Evolutionary conservation across 768 basidiomycete genomes (phyloP), one percentile per base, ranked within the genome.

Genomic region (Tricholoma saponaceum): DNA sequence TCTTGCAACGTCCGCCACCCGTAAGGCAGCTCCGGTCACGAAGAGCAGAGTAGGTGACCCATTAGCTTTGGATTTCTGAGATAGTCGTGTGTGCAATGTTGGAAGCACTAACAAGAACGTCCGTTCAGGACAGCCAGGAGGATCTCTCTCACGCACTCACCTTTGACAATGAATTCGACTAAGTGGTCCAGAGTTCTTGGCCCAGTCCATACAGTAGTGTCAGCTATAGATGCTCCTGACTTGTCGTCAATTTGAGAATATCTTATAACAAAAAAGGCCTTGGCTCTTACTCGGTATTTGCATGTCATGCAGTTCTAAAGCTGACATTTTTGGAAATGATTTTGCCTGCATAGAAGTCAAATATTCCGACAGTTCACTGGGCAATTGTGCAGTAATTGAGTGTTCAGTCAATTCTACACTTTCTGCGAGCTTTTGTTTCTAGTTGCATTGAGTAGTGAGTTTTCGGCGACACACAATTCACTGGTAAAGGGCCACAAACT

Each of bases 1-100:
- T 58, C 92, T 78, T 35, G 90, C 89, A 18, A 94, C 83, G 70
- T 98, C 93, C 52, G 86, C 87, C n/a, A 94, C 95, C 52, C 96
- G 83, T 33, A 98, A 78, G 4, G 96, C 96, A n/a, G 95, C 92
- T 25, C 87, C 85, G 14, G 92, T 82, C 46, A 98, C 70, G 66
- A 93, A 90, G 12, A 99, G 72, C 43, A 97, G 75, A 2, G 92
- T 92, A 2, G 96, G 96, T 37, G 92, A 82, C n/a, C 93, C 94
- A 58, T 80, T 82, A 49, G 78, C 75, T 67, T 91, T 92, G 51
- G 93, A 83, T 63, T 77, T 79, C 69, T 96, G 93, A 25, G 79
- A 77, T 10, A 98, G 73, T 56, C 91, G 84, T 60, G 80, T 80
- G 64, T 80, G 83, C 25, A 95, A 75, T 52, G 74, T 79, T 56